Evolutionary conservation across 2,329 filamentous ascomycete genomes (phyloP), one percentile per base, ranked within the genome.

Genomic region (Talaromyces sp.): DNA sequence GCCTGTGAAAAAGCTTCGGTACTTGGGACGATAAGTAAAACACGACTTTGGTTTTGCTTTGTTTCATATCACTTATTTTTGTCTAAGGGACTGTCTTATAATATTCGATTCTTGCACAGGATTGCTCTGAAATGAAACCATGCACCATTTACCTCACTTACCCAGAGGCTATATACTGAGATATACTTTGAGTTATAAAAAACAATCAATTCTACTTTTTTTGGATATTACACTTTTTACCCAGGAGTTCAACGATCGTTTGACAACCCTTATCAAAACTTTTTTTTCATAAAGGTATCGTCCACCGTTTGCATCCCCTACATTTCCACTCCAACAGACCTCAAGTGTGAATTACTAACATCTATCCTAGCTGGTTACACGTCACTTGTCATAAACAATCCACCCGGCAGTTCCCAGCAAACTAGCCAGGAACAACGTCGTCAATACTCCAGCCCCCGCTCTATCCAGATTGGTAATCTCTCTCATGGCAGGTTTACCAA

Each of bases 391-490:
- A 60, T 68, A 70, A 22, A 74, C 58, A 33, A 76, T 68, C 77
- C 77, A 79, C 4, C 69, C 65, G 8, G 76, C 66, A 1, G 74
- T 72, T 5, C 72, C 71, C 36, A 75, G 62, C 42, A 79, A 64
- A 10, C 67, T 60, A 15, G 71, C 61, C 53, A 77, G 61, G 65
- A 78, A 64, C 19, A 79, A 32, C 1, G 71, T 69, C 6, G 79
- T 81, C 55, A 81, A 60, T 15, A 80, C 73, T 1, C 74, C 74
- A 0, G 78, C 79, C 4, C 79, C 79, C 1, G 74, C 78, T 39
- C 69, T 71, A 64, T 80, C 78, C 3, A 68, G 73, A 4, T 68
- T 68, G 0, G 72, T 71, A 54, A 75, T 73, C 0, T 60, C 44
- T 22, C n/a, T 44, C 13, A 49, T 22, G 36, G 57, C 15, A 3